Evolutionary conservation across 306 rosid species (phyloP).

Genomic region (Vigna hirtella): DNA sequence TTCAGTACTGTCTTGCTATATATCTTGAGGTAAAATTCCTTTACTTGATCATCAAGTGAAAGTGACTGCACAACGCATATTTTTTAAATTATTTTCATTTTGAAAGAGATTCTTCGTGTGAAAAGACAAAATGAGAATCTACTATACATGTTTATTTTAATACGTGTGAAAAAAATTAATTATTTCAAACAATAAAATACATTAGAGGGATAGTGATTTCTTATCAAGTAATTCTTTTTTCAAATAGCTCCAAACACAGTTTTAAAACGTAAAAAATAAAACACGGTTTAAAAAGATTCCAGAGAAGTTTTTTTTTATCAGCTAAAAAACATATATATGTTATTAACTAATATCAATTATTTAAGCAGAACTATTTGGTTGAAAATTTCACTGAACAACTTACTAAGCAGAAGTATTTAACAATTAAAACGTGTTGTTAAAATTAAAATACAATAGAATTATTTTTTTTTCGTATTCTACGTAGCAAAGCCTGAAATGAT

Average conservation of each 20-base stretch:
- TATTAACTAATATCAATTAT: no score
- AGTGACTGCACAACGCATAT: conserved; percentile 14
- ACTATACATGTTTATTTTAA: neutral
- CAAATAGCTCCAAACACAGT: neutral
- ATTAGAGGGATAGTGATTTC: neutral
- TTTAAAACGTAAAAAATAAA: no score
- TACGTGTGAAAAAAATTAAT: no score
- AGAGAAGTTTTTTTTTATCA: neutral
- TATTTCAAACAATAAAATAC: neutral
- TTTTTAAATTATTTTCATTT: neutral
- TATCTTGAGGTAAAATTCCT: neutral
- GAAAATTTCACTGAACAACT: neutral
- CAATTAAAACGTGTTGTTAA: neutral
- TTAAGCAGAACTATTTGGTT: no score
- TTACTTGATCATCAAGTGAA: neutral
- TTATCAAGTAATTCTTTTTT: neutral
- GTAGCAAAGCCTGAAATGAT: neutral
- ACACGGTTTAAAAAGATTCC: neutral
- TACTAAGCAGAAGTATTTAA: neutral
- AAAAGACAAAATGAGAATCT: neutral
- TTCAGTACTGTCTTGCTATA: neutral
- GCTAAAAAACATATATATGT: no score
- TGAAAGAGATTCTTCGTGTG: neutral
- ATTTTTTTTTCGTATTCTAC: neutral
- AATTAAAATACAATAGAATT: neutral